phyloP scores from a whole-genome alignment of 345 rosid genomes.

The Citrus unshiu region DNA sequence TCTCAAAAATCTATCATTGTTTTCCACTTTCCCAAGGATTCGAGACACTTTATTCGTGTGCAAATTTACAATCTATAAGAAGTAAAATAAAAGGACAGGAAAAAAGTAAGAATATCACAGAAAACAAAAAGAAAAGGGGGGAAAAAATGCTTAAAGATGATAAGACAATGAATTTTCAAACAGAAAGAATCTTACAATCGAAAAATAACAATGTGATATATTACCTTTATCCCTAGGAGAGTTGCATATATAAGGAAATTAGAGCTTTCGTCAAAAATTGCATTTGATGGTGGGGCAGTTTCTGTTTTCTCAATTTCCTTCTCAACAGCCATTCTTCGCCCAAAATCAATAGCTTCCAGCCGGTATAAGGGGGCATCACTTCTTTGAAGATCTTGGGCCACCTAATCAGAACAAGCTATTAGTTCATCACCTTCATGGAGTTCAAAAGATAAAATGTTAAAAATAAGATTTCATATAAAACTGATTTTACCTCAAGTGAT shows the following conservation, averaged over 20 bases:
- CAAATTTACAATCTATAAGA: slow-evolving; percentile 69
- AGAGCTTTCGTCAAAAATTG: slow-evolving; percentile 93
- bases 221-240: slow-evolving; percentile 88
- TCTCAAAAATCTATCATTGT: slow-evolving; percentile 80
- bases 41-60: slow-evolving; percentile 91
- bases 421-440: slow-evolving; percentile 7
- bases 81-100: not conserved
- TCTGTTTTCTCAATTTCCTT: slow-evolving; percentile 98
- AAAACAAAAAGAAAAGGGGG: not conserved
- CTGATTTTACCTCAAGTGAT: slow-evolving; percentile 74
- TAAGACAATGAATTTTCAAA: not conserved
- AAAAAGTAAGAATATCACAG: not conserved
- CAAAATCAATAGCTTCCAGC: slow-evolving; percentile 96
- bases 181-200: not conserved
- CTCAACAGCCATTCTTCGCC: slow-evolving; percentile 97
- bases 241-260: slow-evolving; percentile 93
- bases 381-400: slow-evolving; percentile 90
- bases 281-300: slow-evolving; percentile 77
- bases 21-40: slow-evolving; percentile 94
- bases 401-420: slow-evolving; percentile 35
- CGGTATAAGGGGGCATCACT: slow-evolving; percentile 83
- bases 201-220: not conserved
- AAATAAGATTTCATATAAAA: not conserved
- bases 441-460: slow-evolving; percentile 7
- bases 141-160: not conserved